phyloP scores from a whole-genome alignment of 129 eudicot species.

The Sambucus nigra region DNA sequence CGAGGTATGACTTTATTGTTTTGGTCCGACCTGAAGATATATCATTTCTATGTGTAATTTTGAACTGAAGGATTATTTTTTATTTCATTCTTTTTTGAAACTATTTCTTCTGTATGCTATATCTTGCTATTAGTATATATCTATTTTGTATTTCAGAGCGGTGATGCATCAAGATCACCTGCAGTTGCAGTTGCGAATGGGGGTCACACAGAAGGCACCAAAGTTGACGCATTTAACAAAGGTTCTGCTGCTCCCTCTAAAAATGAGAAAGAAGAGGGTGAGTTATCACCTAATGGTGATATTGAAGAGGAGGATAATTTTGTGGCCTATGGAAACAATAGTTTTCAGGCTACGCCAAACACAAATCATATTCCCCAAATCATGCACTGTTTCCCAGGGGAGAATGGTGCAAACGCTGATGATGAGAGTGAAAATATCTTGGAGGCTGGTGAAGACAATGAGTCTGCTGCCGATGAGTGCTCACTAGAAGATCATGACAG shows the following conservation, averaged over 20 bases:
- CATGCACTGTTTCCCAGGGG: slow-evolving; percentile 18
- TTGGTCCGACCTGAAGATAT: not conserved
- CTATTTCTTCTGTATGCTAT: not conserved
- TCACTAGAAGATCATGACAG: slow-evolving; percentile 76
- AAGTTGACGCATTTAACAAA: slow-evolving; percentile 26
- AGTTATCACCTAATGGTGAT: slow-evolving; percentile 80
- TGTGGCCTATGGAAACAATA: slow-evolving; percentile 21
- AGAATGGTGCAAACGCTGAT: slow-evolving; percentile 56
- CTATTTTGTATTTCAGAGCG: slow-evolving; percentile 31
- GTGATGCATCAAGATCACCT: slow-evolving; percentile 34
- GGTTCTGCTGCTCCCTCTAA: slow-evolving; percentile 41
- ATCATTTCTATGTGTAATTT: too few relatives aligned
- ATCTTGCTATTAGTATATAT: not conserved
- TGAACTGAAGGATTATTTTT: not conserved
- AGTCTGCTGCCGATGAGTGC: slow-evolving; percentile 84
- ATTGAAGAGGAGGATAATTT: slow-evolving; percentile 55
- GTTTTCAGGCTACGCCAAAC: too few relatives aligned
- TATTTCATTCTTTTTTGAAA: too few relatives aligned
- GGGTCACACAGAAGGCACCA: slow-evolving; percentile 7
- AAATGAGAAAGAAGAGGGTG: slow-evolving; percentile 97
- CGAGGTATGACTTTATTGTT: slow-evolving; percentile 28
- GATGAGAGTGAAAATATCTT: slow-evolving; percentile 80
- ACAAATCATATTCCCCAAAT: too few relatives aligned
- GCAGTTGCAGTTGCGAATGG: slow-evolving; percentile 39
- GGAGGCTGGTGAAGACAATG: too few relatives aligned